Conservation (phyloP, 306 rosid genomes). For the Dryas octopetala region DNA sequence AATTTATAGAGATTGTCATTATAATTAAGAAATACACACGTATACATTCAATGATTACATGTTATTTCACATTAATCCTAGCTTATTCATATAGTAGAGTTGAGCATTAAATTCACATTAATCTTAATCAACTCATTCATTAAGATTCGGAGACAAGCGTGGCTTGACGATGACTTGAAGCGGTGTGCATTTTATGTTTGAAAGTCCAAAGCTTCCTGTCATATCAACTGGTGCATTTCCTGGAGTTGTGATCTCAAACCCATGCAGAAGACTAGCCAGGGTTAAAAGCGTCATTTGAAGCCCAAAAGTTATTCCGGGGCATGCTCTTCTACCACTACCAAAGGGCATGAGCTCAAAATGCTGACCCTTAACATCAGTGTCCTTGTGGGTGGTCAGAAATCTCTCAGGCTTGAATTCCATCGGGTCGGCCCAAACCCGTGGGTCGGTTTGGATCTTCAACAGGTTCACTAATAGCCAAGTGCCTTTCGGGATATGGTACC, state of each 20-base stretch:
- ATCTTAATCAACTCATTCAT: background rate
- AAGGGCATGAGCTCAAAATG: constrained; percentile 52
- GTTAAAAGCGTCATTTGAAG: constrained; percentile 40
- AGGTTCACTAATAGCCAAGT: constrained; percentile 44
- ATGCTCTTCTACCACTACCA: constrained; percentile 57
- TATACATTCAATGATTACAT: no score
- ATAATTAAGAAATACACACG: no score
- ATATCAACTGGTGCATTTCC: constrained; percentile 39
- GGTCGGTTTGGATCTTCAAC: constrained; percentile 59
- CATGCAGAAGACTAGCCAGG: constrained; percentile 49
- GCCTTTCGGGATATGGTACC: constrained; percentile 42
- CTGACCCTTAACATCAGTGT: constrained; percentile 44
- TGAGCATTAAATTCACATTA: no score
- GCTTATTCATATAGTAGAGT: no score
- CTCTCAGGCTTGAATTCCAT: constrained; percentile 58
- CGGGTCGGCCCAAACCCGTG: constrained; percentile 43
- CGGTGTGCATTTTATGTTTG: constrained; percentile 42
- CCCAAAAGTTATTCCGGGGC: constrained; percentile 45
- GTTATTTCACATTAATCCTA: no score
- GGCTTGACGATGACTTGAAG: constrained; percentile 49
- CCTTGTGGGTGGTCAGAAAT: constrained; percentile 44
- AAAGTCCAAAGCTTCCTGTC: constrained; percentile 41
- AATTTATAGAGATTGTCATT: no score
- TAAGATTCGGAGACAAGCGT: constrained; percentile 33
- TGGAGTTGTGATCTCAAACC: constrained; percentile 38